A percentile compares a stretch with the other conserved stretches of the same genome.
These are phyloP conservation scores for Poa annua DNA, from an alignment of 176 grass and related monocot genomes.

Conservation along the genomic window DNA sequence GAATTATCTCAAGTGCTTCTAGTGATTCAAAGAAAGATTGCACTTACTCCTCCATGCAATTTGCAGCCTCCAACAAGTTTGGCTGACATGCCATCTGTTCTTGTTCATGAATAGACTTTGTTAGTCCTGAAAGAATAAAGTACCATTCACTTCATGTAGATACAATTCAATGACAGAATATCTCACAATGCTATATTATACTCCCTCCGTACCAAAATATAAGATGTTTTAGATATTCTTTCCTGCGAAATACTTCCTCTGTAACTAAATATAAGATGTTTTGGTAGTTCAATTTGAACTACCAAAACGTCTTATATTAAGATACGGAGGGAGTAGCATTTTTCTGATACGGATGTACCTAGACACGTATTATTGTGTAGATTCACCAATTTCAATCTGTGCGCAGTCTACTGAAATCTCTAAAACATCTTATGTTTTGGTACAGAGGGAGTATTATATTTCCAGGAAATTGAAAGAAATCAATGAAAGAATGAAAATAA, in stretches of 20 bases:
- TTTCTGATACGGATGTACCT: no score
- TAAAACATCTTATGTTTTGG: no score
- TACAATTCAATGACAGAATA: background rate
- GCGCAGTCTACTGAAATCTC: no score
- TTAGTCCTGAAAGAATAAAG: constrained; percentile 27
- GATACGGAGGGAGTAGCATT: no score
- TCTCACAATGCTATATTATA: background rate
- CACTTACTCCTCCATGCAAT: constrained; percentile 15
- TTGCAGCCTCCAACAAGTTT: constrained; percentile 8
- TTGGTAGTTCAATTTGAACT: no score
- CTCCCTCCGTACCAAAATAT: no score
- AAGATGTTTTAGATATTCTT: no score
- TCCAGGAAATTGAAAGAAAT: constrained; percentile 8
- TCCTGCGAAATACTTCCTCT: no score
- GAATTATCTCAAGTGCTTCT: background rate
- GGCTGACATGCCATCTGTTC: background rate
- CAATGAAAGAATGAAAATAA: background rate
- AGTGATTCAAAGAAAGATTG: background rate
- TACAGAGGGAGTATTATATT: background rate
- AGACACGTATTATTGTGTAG: no score
- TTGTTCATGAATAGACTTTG: background rate
- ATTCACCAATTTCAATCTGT: no score
- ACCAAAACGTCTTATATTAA: no score
- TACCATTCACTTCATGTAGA: constrained; percentile 17
- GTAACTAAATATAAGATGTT: no score